phyloP scores from a whole-genome alignment of 192 early-diverging fungal species.

The Thoreauomyces humboldtii region DNA sequence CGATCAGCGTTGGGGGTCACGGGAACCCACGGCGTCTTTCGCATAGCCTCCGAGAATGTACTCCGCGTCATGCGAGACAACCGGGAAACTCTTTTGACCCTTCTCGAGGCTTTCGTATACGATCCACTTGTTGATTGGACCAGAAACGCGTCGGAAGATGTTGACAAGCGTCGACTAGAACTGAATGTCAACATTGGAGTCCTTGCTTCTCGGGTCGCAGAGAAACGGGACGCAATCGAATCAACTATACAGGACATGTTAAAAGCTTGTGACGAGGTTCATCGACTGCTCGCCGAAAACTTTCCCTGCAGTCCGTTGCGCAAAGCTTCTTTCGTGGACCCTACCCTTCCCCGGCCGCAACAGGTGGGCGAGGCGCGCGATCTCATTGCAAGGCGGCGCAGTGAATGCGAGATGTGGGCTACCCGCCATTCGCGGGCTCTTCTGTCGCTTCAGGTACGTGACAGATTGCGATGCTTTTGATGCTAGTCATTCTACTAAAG shows the following conservation, averaged over 20 bases:
- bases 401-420: conserved; percentile 20
- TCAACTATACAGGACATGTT: neutral
- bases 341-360: neutral
- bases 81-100: conserved; percentile 43
- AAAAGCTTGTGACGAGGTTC: neutral
- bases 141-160: conserved; percentile 20
- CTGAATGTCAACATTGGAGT: conserved; percentile 48
- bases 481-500: too few relatives aligned
- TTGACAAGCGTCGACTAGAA: conserved; percentile 24
- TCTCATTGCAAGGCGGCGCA: neutral
- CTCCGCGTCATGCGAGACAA: conserved; percentile 39
- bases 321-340: too few relatives aligned
- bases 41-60: conserved; percentile 37
- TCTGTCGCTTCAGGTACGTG: conserved; percentile 1
- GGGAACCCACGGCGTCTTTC: conserved; percentile 47
- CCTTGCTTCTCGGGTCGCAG: conserved; percentile 36
- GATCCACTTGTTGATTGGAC: conserved; percentile 61
- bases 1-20: conserved; percentile 34
- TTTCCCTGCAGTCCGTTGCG: too few relatives aligned
- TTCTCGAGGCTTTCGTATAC: conserved; percentile 56
- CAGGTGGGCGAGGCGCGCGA: neutral
- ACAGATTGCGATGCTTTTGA: too few relatives aligned
- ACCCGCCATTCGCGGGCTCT: conserved; percentile 8
- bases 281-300: too few relatives aligned
- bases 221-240: conserved; percentile 6